These are phyloP conservation scores for Lachnellula willkommii DNA, from an alignment of 2,329 filamentous ascomycete genomes.

Conservation along the genomic window DNA sequence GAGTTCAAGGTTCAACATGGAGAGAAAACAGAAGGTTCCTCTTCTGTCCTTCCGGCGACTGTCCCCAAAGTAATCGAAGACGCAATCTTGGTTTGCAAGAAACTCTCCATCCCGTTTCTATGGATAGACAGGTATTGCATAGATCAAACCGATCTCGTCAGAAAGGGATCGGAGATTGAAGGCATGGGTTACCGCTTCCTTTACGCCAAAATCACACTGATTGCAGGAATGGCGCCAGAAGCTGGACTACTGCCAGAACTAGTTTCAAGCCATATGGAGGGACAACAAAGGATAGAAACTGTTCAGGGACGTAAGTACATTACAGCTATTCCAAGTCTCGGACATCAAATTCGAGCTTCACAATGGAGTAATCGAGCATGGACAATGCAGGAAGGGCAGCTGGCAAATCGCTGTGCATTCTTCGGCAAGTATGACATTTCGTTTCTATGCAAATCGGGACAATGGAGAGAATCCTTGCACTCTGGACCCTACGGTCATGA, in stretches of 20 bases:
- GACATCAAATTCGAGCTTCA: not conserved
- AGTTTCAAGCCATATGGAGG: not conserved
- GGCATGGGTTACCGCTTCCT: constrained; percentile 1
- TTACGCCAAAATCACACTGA: not conserved
- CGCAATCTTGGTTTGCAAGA: constrained; percentile 1
- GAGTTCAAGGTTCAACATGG: not conserved
- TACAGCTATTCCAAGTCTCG: not conserved
- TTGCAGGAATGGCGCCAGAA: not conserved
- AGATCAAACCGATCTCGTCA: not conserved
- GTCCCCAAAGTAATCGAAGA: constrained; percentile 2
- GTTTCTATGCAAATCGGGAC: not conserved
- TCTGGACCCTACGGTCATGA: constrained; percentile 2
- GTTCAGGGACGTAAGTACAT: not conserved
- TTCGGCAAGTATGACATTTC: constrained; percentile 1
- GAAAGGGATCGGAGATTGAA: not conserved
- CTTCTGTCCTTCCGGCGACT: not conserved
- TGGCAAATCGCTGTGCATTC: not conserved
- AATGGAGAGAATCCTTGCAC: constrained; percentile 1
- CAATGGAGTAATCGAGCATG: not conserved
- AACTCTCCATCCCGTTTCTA: not conserved
- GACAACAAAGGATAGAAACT: not conserved
- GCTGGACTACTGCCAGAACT: not conserved
- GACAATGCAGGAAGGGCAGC: constrained; percentile 1
- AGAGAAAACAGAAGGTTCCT: not conserved
- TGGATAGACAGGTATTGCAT: constrained; percentile 5